Conservation (phyloP, 1,284 basidiomycete genomes). For the Ceratobasidium sp. region DNA sequence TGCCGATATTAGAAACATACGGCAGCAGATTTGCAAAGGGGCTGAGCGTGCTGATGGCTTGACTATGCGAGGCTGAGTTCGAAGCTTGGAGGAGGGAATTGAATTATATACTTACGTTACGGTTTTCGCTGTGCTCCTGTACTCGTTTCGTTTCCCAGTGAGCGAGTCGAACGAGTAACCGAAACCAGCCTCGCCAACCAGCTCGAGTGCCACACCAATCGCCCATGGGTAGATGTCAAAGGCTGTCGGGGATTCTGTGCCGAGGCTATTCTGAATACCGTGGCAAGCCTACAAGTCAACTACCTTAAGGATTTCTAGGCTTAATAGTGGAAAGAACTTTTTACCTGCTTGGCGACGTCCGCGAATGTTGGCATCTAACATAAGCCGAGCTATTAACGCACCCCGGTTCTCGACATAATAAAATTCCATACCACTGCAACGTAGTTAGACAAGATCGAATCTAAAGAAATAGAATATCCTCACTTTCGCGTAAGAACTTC, state of each 20-base stretch:
- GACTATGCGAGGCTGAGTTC: slow-evolving; percentile 49
- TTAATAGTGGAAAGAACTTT: slow-evolving; percentile 40
- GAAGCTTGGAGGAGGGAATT: slow-evolving; percentile 52
- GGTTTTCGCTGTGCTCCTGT: slow-evolving; percentile 56
- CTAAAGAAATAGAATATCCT: neutral
- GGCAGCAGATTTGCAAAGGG: slow-evolving; percentile 11
- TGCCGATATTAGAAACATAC: slow-evolving; percentile 29
- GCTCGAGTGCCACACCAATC: slow-evolving; percentile 59
- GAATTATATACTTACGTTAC: slow-evolving; percentile 55
- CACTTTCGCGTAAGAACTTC: slow-evolving; percentile 53
- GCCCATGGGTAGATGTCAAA: slow-evolving; percentile 61
- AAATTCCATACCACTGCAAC: slow-evolving; percentile 10
- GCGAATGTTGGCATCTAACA: slow-evolving; percentile 56
- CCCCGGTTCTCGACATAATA: neutral
- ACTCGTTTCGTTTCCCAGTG: slow-evolving; percentile 55
- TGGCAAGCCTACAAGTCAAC: slow-evolving; percentile 31
- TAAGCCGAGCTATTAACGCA: neutral
- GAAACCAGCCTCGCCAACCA: slow-evolving; percentile 57
- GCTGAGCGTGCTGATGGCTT: neutral
- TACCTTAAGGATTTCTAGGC: slow-evolving; percentile 46
- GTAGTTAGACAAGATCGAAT: neutral
- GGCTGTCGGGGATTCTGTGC: slow-evolving; percentile 45
- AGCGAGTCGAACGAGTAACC: slow-evolving; percentile 62
- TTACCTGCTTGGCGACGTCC: slow-evolving; percentile 55
- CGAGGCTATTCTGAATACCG: slow-evolving; percentile 29